A percentile compares a stretch with the other conserved stretches of the same genome.
Conservation (phyloP, 1,284 basidiomycete species). For the Cerrena zonata region DNA sequence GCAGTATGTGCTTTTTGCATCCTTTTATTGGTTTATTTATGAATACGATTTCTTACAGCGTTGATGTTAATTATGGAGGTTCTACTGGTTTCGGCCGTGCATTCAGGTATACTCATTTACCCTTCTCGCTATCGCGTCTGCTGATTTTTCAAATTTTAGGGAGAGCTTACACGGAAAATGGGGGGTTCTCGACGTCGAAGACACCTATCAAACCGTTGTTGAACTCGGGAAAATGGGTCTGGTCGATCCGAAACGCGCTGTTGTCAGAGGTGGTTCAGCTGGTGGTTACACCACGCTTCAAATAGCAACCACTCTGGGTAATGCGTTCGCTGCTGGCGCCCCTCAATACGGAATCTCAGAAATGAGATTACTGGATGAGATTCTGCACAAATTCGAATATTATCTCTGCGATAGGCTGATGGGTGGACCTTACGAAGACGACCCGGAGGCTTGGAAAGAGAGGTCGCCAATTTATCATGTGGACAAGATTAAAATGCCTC, state of each 20-base stretch:
- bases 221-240: conserved; percentile 43
- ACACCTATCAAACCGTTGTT: conserved; percentile 50
- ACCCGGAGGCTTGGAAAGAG: conserved; percentile 40
- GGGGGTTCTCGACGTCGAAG: conserved; percentile 65
- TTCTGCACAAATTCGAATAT: conserved; percentile 52
- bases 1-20: conserved; percentile 34
- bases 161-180: conserved; percentile 45
- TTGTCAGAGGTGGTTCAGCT: conserved; percentile 48
- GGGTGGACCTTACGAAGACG: conserved; percentile 39
- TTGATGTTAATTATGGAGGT: conserved; percentile 65
- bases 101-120: conserved; percentile 40
- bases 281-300: conserved; percentile 49
- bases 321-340: conserved; percentile 37
- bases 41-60: neutral
- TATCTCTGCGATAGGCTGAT: conserved; percentile 39
- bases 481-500: conserved; percentile 39
- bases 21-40: neutral
- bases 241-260: conserved; percentile 50
- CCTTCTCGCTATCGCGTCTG: neutral
- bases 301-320: conserved; percentile 27
- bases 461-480: conserved; percentile 45
- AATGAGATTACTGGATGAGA: conserved; percentile 34
- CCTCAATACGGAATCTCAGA: conserved; percentile 44
- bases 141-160: conserved; percentile 9
- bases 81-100: conserved; percentile 59